Evolutionary conservation across 352 stramenopile genomes (phyloP).

Genomic region (Globisporangium uncinulatum): DNA sequence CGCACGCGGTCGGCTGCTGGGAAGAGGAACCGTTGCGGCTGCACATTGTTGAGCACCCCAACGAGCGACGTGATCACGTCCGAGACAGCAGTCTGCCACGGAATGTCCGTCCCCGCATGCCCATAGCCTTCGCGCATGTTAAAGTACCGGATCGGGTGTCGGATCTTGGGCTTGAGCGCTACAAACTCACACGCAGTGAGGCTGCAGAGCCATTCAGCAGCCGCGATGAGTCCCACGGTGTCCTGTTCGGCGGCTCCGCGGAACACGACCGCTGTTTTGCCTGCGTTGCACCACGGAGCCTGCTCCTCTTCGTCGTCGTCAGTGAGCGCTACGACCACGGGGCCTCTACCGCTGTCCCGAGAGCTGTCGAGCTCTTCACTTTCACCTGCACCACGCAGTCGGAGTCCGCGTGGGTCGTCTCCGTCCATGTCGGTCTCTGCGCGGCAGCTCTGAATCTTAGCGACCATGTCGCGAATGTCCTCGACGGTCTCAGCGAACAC

Average conservation of each 20-base stretch:
- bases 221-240: conserved; percentile 27
- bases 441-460: conserved; percentile 27
- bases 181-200: conserved; percentile 44
- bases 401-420: neutral
- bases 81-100: conserved; percentile 38
- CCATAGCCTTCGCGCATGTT: conserved; percentile 61
- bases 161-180: conserved; percentile 47
- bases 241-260: conserved; percentile 44
- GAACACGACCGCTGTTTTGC: conserved; percentile 50
- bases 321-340: neutral
- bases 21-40: conserved; percentile 37
- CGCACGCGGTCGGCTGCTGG: conserved; percentile 21
- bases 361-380: neutral
- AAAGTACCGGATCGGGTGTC: conserved; percentile 43
- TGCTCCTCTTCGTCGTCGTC: neutral
- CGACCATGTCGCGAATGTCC: conserved; percentile 37
- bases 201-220: conserved; percentile 32
- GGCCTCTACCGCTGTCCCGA: neutral
- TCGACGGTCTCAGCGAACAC: conserved; percentile 43
- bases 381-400: neutral
- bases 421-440: neutral
- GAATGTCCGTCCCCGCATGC: conserved; percentile 25
- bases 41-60: conserved; percentile 46
- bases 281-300: conserved; percentile 31
- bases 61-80: conserved; percentile 50